phyloP scores from a whole-genome alignment of 2,329 filamentous ascomycete genomes.

The Lasiodiplodia sp. region DNA sequence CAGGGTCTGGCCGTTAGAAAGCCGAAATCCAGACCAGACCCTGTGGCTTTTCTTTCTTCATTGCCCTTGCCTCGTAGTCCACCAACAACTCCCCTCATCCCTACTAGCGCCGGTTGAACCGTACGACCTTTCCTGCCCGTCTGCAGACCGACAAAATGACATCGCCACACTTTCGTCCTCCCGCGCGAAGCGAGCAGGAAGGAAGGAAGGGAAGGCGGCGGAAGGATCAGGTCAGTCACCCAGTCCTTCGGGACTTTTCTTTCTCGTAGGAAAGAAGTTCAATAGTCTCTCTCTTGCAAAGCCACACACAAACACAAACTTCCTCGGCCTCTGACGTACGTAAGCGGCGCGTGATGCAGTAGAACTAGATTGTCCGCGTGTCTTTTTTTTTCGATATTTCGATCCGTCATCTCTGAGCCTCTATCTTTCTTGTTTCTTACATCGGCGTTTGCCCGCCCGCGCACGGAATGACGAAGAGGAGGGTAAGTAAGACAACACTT shows the following conservation, averaged over 20 bases:
- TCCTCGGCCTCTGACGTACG: neutral
- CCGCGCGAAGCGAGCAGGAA: neutral
- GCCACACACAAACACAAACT: too few relatives aligned
- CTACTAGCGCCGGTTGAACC: neutral
- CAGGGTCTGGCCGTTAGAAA: neutral
- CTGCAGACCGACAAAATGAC: constrained; percentile 21
- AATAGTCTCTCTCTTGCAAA: neutral
- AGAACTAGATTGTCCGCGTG: neutral
- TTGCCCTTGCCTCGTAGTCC: neutral
- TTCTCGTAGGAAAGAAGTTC: too few relatives aligned
- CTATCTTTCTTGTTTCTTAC: neutral
- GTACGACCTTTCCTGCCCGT: neutral
- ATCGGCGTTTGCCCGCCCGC: neutral
- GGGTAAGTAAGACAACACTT: neutral
- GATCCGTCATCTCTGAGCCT: neutral
- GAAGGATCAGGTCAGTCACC: neutral
- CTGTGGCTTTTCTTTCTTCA: neutral
- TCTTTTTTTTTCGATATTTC: neutral
- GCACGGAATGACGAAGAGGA: neutral
- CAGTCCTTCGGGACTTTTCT: neutral
- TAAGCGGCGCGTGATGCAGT: neutral
- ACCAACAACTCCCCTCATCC: neutral
- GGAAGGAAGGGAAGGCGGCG: neutral
- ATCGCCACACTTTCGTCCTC: neutral
- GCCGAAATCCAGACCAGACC: neutral